These are phyloP conservation scores for Flaveria linearis DNA, from an alignment of 129 eudicot genomes.

Conservation along the genomic window DNA sequence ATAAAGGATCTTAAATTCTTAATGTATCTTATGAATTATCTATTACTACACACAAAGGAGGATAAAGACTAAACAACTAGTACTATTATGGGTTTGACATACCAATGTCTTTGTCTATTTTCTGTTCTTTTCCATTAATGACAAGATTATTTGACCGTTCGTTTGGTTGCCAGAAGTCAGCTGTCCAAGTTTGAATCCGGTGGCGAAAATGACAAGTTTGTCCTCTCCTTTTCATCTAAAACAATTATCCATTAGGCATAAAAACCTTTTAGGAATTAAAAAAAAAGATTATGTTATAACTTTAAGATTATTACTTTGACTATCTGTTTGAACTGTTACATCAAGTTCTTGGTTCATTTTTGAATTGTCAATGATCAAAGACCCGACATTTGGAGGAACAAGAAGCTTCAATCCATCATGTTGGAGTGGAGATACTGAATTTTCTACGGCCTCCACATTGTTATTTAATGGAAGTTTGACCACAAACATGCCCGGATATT, in stretches of 20 bases:
- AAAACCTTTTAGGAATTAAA: constrained; percentile 16
- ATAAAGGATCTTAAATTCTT: not conserved
- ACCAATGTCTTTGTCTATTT: constrained; percentile 38
- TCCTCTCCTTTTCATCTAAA: constrained; percentile 37
- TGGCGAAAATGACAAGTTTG: constrained; percentile 24
- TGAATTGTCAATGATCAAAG: constrained; percentile 41
- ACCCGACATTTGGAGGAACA: constrained; percentile 45
- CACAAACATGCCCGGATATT: constrained; percentile 29
- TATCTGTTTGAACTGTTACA: constrained; percentile 30
- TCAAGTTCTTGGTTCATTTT: constrained; percentile 36
- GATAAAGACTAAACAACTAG: not conserved
- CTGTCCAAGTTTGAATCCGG: constrained; percentile 24
- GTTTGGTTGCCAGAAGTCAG: constrained; percentile 30
- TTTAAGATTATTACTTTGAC: constrained; percentile 38
- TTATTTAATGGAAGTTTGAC: constrained; percentile 29
- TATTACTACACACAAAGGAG: not conserved
- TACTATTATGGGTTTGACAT: constrained; percentile 12
- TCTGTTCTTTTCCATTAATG: constrained; percentile 31
- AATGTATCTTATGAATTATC: not conserved
- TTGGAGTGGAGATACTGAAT: constrained; percentile 24
- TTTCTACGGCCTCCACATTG: constrained; percentile 36
- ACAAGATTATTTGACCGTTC: constrained; percentile 28
- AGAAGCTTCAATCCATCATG: constrained; percentile 48
- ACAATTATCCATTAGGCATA: constrained; percentile 16
- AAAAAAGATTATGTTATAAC: not conserved